A percentile compares a stretch with the other conserved stretches of the same genome.
Evolutionary conservation across 2,329 filamentous ascomycete species (phyloP).

Genomic region (Fusarium buharicum): DNA sequence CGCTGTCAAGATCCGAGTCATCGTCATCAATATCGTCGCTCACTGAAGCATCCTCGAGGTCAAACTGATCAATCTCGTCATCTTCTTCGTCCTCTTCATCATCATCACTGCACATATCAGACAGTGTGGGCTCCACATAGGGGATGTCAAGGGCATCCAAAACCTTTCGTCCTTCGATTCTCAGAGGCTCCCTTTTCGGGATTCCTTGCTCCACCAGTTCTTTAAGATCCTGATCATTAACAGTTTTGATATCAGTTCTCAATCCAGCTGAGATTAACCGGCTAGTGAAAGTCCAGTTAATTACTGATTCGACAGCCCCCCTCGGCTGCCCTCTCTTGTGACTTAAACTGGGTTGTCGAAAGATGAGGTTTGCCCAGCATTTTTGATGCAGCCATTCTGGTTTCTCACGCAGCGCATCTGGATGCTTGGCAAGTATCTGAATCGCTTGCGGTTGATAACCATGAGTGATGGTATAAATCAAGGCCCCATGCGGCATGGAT

Average conservation of each 20-base stretch:
- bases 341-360: slow-evolving; percentile 23
- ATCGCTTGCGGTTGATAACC: slow-evolving; percentile 43
- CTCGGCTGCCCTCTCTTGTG: slow-evolving; percentile 3
- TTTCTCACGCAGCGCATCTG: slow-evolving; percentile 31
- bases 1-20: slow-evolving; percentile 25
- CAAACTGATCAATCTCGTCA: slow-evolving; percentile 16
- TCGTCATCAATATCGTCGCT: slow-evolving; percentile 34
- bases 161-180: slow-evolving; percentile 38
- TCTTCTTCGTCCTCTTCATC: slow-evolving; percentile 9
- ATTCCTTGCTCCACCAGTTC: slow-evolving; percentile 39
- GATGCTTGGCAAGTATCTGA: slow-evolving; percentile 43
- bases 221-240: slow-evolving; percentile 36
- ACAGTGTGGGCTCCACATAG: slow-evolving; percentile 33
- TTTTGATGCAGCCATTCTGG: slow-evolving; percentile 36
- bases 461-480: slow-evolving; percentile 44
- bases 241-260: slow-evolving; percentile 40
- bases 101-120: slow-evolving; percentile 4
- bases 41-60: slow-evolving; percentile 29
- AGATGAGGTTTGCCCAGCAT: slow-evolving; percentile 42
- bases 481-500: slow-evolving; percentile 44
- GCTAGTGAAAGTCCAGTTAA: slow-evolving; percentile 44
- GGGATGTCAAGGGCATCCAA: slow-evolving; percentile 41
- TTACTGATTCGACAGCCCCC: slow-evolving; percentile 23
- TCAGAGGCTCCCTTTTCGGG: slow-evolving; percentile 33
- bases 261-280: slow-evolving; percentile 40